Evolutionary conservation across 805 yeast genomes (phyloP).

Genomic region (Ogataea pini): DNA sequence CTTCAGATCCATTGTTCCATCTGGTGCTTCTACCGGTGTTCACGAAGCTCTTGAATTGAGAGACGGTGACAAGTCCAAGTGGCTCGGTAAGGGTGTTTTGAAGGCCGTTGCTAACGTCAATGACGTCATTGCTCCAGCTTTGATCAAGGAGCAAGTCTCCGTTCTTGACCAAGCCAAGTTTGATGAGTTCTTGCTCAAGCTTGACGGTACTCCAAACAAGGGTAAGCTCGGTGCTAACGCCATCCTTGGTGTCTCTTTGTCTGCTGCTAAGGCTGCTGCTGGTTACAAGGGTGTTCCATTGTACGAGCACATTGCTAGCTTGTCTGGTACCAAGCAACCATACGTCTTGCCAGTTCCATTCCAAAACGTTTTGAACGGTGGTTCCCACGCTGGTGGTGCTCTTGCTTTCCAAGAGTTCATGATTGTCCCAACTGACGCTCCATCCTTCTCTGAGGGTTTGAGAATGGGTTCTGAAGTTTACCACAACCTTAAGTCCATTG

Average conservation of each 20-base stretch:
- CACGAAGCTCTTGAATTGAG: constrained; percentile 98
- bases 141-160: constrained; percentile 76
- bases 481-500: constrained; percentile 90
- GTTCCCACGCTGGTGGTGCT: constrained; percentile 99
- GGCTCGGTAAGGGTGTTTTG: constrained; percentile 98
- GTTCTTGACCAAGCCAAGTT: constrained; percentile 83
- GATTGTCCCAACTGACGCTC: constrained; percentile 95
- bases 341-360: constrained; percentile 97
- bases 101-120: constrained; percentile 97
- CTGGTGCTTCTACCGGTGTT: constrained; percentile 99
- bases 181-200: constrained; percentile 79
- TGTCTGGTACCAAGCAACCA: constrained; percentile 76
- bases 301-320: constrained; percentile 84
- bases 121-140: constrained; percentile 91
- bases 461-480: constrained; percentile 97
- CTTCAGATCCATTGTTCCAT: constrained; percentile 97
- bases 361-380: constrained; percentile 99
- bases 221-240: constrained; percentile 98
- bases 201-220: constrained; percentile 98
- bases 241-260: constrained; percentile 95
- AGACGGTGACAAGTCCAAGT: constrained; percentile 95
- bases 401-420: constrained; percentile 99
- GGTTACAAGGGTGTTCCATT: constrained; percentile 93
- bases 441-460: constrained; percentile 89
- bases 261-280: constrained; percentile 97